A percentile compares a stretch with the other conserved stretches of the same genome.
phyloP scores from a whole-genome alignment of 805 yeast species.

The Gaillardinia entomophila region DNA sequence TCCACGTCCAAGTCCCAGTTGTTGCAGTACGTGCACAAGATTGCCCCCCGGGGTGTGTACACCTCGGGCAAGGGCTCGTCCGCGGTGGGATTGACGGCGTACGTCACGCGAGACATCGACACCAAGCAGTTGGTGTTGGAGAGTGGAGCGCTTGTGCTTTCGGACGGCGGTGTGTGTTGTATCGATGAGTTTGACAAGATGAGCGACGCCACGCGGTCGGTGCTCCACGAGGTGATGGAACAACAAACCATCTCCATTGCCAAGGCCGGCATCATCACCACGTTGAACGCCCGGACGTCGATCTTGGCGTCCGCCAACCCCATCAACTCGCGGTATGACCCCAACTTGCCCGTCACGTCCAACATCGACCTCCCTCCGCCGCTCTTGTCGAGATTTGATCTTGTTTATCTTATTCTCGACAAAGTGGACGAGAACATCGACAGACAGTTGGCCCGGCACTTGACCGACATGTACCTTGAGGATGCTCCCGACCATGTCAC shows the following conservation, averaged over 20 bases:
- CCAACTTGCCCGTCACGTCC: constrained; percentile 89
- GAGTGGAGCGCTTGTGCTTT: constrained; percentile 90
- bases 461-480: constrained; percentile 87
- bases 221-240: constrained; percentile 97
- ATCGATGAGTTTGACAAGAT: constrained; percentile 98
- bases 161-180: constrained; percentile 98
- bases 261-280: constrained; percentile 96
- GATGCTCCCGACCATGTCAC: constrained; percentile 76
- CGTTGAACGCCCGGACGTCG: constrained; percentile 93
- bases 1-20: constrained; percentile 96
- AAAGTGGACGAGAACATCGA: constrained; percentile 84
- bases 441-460: constrained; percentile 81
- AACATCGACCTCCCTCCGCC: constrained; percentile 98
- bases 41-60: constrained; percentile 96
- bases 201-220: constrained; percentile 92
- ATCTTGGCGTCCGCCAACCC: constrained; percentile 96
- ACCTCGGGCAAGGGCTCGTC: constrained; percentile 99
- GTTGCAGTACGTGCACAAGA: constrained; percentile 90
- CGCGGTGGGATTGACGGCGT: constrained; percentile 98
- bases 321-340: constrained; percentile 90
- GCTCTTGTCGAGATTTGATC: constrained; percentile 86
- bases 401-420: constrained; percentile 88
- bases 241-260: constrained; percentile 98
- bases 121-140: constrained; percentile 91
- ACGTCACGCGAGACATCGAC: constrained; percentile 89